Evolutionary conservation across 139 green algal genomes (phyloP), one percentile per base, ranked within the genome.

Genomic region (Chlamydomonas sp.): DNA sequence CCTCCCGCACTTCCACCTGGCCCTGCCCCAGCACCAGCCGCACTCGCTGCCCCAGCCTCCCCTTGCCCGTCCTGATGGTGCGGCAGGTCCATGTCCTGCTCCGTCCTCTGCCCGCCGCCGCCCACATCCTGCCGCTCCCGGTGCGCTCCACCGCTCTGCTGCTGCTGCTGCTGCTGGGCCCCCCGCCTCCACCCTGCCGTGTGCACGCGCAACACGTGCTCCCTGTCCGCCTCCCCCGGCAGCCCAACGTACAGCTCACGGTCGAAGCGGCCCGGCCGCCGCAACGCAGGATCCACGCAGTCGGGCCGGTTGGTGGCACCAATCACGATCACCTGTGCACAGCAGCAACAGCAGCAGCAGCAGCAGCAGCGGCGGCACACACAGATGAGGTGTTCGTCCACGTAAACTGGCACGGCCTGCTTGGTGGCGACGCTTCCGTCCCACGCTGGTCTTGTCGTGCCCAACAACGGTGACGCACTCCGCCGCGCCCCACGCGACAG

Each of bases 261-360:
- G 86, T 98, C 95, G 90, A 97, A 97, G 18, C 95, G 89, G 2
- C 95, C 95, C 0, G 95, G 95, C 16, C 95, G 90, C 9, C 95
- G 91, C 90, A 98, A 89, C 0, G 95, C 95, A 0, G 94, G 92
- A 74, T 98, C 95, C 9, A 98, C 93, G 18, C 80, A 89, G 62
- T 97, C 95, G 14, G 95, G 94, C 90, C 94, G 93, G 90, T 98
- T 98, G 62, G 96, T 98, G 57, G 95, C 96, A 1, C 91, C 96
- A 17, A 98, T 96, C 69, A 98, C 94, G 14, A 97, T 84, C 63
- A 98, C 96, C 80, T 86, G 67, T 66, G 49, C 9, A 5, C n/a
- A 12, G 61, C 76, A 66, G 2, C 4, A 20, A 4, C 61, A 4
- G 61, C 7, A 7, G 61, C 7, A 16, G 77, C 17, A 49, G 77